Percentiles rank a stretch among this genome's conserved stretches.
Evolutionary conservation across 73 alveolate species (phyloP).

Genomic region (Paramecium sonneborni): DNA sequence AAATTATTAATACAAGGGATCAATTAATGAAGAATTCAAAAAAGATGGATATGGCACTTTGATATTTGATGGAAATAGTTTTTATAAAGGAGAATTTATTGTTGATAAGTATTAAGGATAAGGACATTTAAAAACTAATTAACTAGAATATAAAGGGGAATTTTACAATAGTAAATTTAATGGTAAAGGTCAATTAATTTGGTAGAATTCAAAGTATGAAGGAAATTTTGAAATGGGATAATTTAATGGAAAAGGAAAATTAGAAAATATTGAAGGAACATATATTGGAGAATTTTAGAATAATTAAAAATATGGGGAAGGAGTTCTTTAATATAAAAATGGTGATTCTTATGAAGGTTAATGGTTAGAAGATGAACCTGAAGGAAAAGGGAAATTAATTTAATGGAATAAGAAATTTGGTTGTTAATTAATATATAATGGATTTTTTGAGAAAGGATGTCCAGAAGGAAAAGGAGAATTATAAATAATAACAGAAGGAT

Average conservation of each 20-base stretch:
- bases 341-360: constrained; percentile 23
- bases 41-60: constrained; percentile 21
- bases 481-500: background rate
- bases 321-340: background rate
- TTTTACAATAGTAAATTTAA: constrained; percentile 14
- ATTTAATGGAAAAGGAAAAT: constrained; percentile 10
- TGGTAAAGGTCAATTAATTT: background rate
- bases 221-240: constrained; percentile 39
- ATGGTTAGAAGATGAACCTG: constrained; percentile 41
- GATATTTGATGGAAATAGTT: background rate
- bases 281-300: constrained; percentile 23
- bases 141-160: background rate
- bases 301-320: constrained; percentile 3
- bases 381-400: constrained; percentile 2
- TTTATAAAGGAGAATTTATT: background rate
- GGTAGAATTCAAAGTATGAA: background rate
- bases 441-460: background rate
- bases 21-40: background rate
- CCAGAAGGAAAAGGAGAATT: constrained; percentile 31
- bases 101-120: constrained; percentile 3
- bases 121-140: background rate
- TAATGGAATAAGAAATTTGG: constrained; percentile 12
- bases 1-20: background rate
- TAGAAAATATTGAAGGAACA: background rate
- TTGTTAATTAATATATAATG: background rate